These are phyloP conservation scores for Rhizopogon vinicolor DNA, from an alignment of 768 basidiomycete species.

Conservation along the genomic window DNA sequence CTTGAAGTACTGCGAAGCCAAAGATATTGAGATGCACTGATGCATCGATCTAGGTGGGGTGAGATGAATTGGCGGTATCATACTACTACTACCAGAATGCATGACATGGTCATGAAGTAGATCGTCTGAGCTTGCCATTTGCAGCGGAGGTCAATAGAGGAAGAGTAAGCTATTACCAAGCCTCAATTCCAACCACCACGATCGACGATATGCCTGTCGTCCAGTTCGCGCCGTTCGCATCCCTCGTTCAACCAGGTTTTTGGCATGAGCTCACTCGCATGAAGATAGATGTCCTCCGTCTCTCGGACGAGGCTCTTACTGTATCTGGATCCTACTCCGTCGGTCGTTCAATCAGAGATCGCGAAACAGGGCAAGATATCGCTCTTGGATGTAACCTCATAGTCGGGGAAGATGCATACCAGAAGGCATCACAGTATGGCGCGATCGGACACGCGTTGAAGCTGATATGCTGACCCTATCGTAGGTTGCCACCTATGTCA, in stretches of 20 bases:
- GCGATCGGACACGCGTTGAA: constrained; percentile 3
- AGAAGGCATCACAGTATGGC: constrained; percentile 40
- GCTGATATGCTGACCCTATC: neutral
- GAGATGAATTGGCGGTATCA: too few relatives aligned
- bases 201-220: constrained; percentile 48
- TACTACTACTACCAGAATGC: too few relatives aligned
- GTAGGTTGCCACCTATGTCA: constrained; percentile 44
- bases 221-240: constrained; percentile 87
- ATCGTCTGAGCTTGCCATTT: neutral
- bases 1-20: too few relatives aligned
- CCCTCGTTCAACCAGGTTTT: constrained; percentile 84
- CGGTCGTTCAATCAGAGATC: constrained; percentile 69
- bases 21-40: too few relatives aligned
- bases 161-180: neutral
- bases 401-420: constrained; percentile 64
- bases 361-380: constrained; percentile 71
- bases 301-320: constrained; percentile 68
- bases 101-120: too few relatives aligned
- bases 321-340: constrained; percentile 65
- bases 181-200: constrained; percentile 1
- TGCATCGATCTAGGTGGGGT: too few relatives aligned
- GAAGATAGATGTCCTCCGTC: constrained; percentile 87
- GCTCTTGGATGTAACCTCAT: constrained; percentile 64
- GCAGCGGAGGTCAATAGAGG: neutral
- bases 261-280: constrained; percentile 87